Evolutionary conservation across 1,284 basidiomycete species (phyloP).

Genomic region (Tilletia horrida): DNA sequence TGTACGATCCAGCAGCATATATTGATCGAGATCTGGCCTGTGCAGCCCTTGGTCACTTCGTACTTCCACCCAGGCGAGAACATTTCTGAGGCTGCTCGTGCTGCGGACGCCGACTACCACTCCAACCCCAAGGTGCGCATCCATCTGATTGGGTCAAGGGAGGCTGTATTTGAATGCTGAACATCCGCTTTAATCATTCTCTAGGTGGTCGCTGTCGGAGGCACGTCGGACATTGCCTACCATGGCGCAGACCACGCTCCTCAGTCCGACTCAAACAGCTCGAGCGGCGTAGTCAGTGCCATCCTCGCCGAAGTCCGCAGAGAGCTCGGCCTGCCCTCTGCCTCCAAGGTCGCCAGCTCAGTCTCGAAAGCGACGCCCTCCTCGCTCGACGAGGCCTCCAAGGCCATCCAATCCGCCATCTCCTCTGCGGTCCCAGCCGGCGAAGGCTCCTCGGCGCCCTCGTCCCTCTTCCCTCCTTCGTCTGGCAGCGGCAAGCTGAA

Average conservation of each 20-base stretch:
- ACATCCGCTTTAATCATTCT: not conserved
- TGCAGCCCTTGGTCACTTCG: slow-evolving; percentile 34
- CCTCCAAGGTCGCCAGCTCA: slow-evolving; percentile 12
- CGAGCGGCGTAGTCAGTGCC: not conserved
- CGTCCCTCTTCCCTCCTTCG: slow-evolving; percentile 22
- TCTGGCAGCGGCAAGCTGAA: slow-evolving; percentile 29
- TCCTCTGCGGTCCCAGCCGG: not conserved
- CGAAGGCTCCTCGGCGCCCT: slow-evolving; percentile 21
- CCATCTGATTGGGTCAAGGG: not conserved
- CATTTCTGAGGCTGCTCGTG: slow-evolving; percentile 5
- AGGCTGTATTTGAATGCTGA: not conserved
- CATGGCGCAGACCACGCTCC: not conserved
- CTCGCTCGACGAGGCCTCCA: not conserved
- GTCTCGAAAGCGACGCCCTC: not conserved
- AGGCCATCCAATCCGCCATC: not conserved
- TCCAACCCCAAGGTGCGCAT: slow-evolving; percentile 13
- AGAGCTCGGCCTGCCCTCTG: slow-evolving; percentile 20
- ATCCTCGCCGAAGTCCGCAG: slow-evolving; percentile 13
- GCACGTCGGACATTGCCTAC: not conserved
- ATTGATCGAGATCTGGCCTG: slow-evolving; percentile 14
- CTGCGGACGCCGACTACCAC: slow-evolving; percentile 6
- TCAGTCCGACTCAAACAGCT: not conserved
- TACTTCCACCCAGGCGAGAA: slow-evolving; percentile 31
- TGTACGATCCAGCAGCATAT: not conserved
- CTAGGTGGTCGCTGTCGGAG: slow-evolving; percentile 14